Percentiles rank a stretch among this genome's conserved stretches.
These are phyloP conservation scores for Straminergon stramineum DNA, from an alignment of 225 moss, liverwort and hornwort species.

Conservation along the genomic window DNA sequence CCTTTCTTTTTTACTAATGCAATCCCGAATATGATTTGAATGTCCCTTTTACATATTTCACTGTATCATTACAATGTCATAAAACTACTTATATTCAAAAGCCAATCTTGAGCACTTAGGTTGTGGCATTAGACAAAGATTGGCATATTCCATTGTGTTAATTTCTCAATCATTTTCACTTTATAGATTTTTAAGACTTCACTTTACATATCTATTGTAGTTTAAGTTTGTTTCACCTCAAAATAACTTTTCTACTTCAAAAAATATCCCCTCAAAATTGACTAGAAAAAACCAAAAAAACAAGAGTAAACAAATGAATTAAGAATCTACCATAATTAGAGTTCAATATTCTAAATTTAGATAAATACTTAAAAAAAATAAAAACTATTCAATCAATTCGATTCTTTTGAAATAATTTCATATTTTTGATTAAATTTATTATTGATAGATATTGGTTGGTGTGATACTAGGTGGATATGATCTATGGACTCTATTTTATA, in stretches of 20 bases:
- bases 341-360: neutral
- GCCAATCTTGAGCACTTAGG: fast-evolving
- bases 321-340: neutral
- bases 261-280: neutral
- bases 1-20: neutral
- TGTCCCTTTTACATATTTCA: neutral
- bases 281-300: neutral
- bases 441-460: neutral
- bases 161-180: neutral
- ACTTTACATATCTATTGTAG: neutral
- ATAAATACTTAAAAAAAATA: neutral
- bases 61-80: neutral
- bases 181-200: neutral
- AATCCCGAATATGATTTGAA: neutral
- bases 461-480: neutral
- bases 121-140: neutral
- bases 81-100: neutral
- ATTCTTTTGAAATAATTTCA: neutral
- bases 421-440: neutral
- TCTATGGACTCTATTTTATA: neutral
- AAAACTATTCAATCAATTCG: neutral
- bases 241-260: neutral
- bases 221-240: neutral
- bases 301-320: neutral
- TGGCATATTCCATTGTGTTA: neutral